phyloP scores from a whole-genome alignment of 2,329 filamentous ascomycete genomes.

The Penicillium sp. region DNA sequence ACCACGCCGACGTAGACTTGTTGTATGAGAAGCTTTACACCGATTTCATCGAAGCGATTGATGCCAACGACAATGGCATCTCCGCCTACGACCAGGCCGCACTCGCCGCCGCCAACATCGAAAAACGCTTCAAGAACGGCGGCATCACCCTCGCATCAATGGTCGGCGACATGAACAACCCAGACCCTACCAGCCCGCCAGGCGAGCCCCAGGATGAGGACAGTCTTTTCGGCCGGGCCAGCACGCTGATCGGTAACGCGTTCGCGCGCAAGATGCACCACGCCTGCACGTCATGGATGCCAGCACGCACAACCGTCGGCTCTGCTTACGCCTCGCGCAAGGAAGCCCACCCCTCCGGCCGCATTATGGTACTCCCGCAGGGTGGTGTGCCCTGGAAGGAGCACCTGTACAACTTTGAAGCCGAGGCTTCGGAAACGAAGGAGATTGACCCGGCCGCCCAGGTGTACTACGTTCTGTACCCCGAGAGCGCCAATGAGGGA shows the following conservation, averaged over 20 bases:
- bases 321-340: conserved; percentile 68
- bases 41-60: conserved; percentile 90
- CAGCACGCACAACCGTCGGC: conserved; percentile 76
- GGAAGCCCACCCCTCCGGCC: conserved; percentile 69
- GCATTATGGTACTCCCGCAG: conserved; percentile 77
- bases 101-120: conserved; percentile 67
- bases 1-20: conserved; percentile 66
- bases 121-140: conserved; percentile 80
- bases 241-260: conserved; percentile 80
- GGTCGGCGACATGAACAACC: conserved; percentile 75
- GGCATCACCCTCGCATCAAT: conserved; percentile 82
- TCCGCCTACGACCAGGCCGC: conserved; percentile 72
- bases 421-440: conserved; percentile 46
- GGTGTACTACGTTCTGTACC: conserved; percentile 86
- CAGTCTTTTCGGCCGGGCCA: conserved; percentile 72
- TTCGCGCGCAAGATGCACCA: conserved; percentile 80
- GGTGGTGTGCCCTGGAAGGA: conserved; percentile 88
- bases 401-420: conserved; percentile 86
- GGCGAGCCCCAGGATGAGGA: conserved; percentile 74
- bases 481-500: conserved; percentile 71
- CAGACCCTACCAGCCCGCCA: conserved; percentile 50
- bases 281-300: conserved; percentile 76
- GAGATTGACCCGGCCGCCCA: conserved; percentile 49
- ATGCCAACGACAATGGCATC: conserved; percentile 97
- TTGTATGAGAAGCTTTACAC: conserved; percentile 89